Evolutionary conservation across 345 rosid genomes (phyloP).

Genomic region (Citrus inodora): DNA sequence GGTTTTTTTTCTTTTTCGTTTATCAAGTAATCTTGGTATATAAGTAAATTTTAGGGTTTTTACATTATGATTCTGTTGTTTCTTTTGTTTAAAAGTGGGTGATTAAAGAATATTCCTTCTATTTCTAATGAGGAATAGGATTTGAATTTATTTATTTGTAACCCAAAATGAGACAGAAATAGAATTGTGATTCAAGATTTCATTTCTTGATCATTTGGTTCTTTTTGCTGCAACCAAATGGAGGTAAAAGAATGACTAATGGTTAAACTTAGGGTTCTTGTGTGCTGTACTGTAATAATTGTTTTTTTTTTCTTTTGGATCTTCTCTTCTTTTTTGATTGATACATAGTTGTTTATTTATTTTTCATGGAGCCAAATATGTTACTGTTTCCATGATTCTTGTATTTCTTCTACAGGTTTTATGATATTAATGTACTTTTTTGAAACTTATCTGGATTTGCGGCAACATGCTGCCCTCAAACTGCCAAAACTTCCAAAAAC

Average conservation of each 20-base stretch:
- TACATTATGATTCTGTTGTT: not conserved
- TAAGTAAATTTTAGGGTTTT: conserved; percentile 15
- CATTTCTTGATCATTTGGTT: not conserved
- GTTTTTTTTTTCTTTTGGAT: not conserved
- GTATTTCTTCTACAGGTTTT: conserved; percentile 52
- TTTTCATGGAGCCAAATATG: not conserved
- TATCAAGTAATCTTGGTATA: not conserved
- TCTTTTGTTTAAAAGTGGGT: not conserved
- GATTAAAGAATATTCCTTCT: not conserved
- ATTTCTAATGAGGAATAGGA: not conserved
- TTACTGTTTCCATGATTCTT: not conserved
- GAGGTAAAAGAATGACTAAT: not conserved
- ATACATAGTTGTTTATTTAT: not conserved
- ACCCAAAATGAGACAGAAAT: not conserved
- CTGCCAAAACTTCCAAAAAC: conserved; percentile 85
- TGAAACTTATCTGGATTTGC: conserved; percentile 82
- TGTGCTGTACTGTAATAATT: not conserved
- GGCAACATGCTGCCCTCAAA: conserved; percentile 80
- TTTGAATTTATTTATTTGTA: not conserved
- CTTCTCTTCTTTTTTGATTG: not conserved
- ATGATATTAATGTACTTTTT: conserved; percentile 87
- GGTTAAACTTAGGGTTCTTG: not conserved
- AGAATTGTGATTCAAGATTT: not conserved
- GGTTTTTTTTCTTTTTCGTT: not conserved
- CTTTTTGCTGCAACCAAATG: not conserved